Conservation (phyloP, 495 filamentous ascomycete species). For the Articulospora tetracladia region DNA sequence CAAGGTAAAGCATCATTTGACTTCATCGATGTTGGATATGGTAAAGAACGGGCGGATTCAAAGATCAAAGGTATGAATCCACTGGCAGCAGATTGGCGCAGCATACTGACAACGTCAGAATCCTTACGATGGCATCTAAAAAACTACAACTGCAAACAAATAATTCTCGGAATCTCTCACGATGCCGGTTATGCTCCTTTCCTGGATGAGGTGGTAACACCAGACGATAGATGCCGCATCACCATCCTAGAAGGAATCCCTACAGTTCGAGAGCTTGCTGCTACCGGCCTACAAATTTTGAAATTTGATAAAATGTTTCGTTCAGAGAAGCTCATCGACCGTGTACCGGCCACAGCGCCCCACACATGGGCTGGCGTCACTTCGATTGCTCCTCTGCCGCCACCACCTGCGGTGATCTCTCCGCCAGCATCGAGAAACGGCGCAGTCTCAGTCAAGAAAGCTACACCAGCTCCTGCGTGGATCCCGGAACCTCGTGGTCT, state of each 20-base stretch:
- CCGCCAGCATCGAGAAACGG: conserved; percentile 25
- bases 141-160: conserved; percentile 77
- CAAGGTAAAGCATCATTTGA: conserved; percentile 66
- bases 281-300: conserved; percentile 51
- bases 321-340: conserved; percentile 46
- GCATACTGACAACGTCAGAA: conserved; percentile 43
- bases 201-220: conserved; percentile 59
- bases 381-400: conserved; percentile 19
- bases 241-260: conserved; percentile 73
- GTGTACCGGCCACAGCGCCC: conserved; percentile 12
- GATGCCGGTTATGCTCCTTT: conserved; percentile 69
- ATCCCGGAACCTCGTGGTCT: conserved; percentile 49
- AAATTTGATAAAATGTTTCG: conserved; percentile 68
- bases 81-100: not conserved
- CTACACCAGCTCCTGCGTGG: conserved; percentile 37
- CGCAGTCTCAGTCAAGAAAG: conserved; percentile 10
- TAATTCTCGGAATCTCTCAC: conserved; percentile 75
- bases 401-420: conserved; percentile 28
- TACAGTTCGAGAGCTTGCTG: conserved; percentile 61
- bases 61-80: conserved; percentile 67
- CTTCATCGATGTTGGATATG: conserved; percentile 69
- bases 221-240: conserved; percentile 51
- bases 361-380: conserved; percentile 24
- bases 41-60: conserved; percentile 65
- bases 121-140: conserved; percentile 51